Evolutionary conservation across 2,329 filamentous ascomycete genomes (phyloP), one percentile per base, ranked within the genome.

Genomic region (Venturiaceae sp.): DNA sequence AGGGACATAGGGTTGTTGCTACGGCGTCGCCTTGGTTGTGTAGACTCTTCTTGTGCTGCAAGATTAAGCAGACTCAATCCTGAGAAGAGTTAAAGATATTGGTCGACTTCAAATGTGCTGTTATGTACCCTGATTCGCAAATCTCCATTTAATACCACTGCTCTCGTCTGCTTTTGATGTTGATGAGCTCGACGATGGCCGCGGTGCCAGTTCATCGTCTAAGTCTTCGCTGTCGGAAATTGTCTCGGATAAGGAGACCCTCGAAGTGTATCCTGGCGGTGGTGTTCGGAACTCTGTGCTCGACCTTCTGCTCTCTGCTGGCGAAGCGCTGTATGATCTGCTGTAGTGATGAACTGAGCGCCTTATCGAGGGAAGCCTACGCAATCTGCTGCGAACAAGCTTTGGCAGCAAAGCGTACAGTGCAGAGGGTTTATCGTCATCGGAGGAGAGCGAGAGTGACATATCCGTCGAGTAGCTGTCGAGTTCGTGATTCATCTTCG

Each of bases 371-470:
- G 76, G 75, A 8, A 84, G 71, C 5, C 74, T 74, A 3, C 78
- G 77, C 23, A 83, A 71, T 59, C 77, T 73, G 36, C 73, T 77
- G 64, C 80, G 77, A 5, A 84, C 71, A 4, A 80, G 73, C 1
- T 73, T 71, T 3, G 82, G 81, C 7, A 84, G 75, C 59, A 83
- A 75, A 5, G 76, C 74, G 66, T 80, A 81, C 16, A 83, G 71
- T 60, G 77, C 76, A 23, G 78, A 79, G 50, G 75, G 19, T 44
- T 37, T 37, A 32, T 59, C 53, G 54, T 57, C 55, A 6, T 41
- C 37, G 21, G 53, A 54, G 6, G 52, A 54, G 26, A 50, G 44
- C 19, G 44, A 30, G 14, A n/a, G 23, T 1, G 23, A 30, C 44
- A 32, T 23, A 50, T 50, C 44, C 13, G 44, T 50, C 23, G 44